Percentiles rank a stretch among this genome's conserved stretches.
These are phyloP conservation scores for Prunus dulcis DNA, from an alignment of 306 rosid genomes.

Conservation along the genomic window DNA sequence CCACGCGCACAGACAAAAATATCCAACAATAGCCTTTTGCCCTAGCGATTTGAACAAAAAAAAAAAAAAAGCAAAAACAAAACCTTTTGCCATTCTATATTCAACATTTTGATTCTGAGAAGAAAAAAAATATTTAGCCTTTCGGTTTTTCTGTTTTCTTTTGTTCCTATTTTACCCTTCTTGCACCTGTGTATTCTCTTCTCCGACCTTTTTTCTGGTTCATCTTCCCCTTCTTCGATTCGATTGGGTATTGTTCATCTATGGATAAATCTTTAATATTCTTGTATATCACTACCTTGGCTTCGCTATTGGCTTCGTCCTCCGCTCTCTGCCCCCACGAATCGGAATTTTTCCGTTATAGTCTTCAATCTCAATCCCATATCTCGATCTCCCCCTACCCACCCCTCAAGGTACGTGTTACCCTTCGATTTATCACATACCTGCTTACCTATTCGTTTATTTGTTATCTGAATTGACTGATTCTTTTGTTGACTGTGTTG, in stretches of 20 bases:
- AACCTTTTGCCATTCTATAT: too few species aligned
- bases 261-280: conserved; percentile 39
- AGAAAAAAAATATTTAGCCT: not conserved
- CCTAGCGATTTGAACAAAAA: too few species aligned
- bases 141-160: not conserved
- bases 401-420: conserved; percentile 52
- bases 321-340: conserved; percentile 31
- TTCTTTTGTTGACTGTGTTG: not conserved
- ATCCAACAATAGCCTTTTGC: too few species aligned
- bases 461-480: not conserved
- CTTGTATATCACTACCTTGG: conserved; percentile 29
- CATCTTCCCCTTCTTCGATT: conserved; percentile 12
- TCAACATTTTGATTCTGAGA: not conserved
- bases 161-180: conserved; percentile 33
- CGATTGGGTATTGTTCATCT: conserved; percentile 10
- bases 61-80: too few species aligned
- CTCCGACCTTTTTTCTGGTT: conserved; percentile 11
- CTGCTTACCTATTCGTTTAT: not conserved
- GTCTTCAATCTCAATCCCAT: conserved; percentile 69
- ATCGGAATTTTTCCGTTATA: conserved; percentile 33
- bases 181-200: conserved; percentile 5
- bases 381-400: conserved; percentile 36
- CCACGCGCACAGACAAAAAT: not conserved
- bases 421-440: conserved; percentile 5
- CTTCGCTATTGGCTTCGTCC: conserved; percentile 27